Percentiles rank a stretch among this genome's conserved stretches.
Conservation (phyloP, 1,284 basidiomycete genomes). For the Fomitopsis palustris region DNA sequence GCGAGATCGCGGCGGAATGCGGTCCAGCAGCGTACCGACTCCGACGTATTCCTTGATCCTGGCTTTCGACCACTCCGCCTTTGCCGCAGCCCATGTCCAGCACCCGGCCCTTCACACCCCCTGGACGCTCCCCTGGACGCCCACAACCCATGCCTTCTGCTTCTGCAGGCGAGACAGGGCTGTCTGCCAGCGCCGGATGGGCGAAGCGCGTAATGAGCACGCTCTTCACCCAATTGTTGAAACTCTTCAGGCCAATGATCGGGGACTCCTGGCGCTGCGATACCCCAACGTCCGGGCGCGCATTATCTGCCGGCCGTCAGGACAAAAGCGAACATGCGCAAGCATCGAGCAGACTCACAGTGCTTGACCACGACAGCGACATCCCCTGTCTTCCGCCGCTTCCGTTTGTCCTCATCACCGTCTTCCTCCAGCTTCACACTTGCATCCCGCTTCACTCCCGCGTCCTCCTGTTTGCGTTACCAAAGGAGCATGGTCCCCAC, state of each 20-base stretch:
- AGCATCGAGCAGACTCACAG: slow-evolving; percentile 50
- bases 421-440: not conserved
- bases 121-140: slow-evolving; percentile 17
- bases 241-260: slow-evolving; percentile 94
- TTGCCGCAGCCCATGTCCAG: slow-evolving; percentile 98
- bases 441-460: slow-evolving; percentile 11
- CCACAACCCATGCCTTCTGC: slow-evolving; percentile 30
- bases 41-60: slow-evolving; percentile 78
- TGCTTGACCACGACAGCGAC: slow-evolving; percentile 68
- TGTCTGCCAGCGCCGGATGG: slow-evolving; percentile 53
- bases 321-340: not conserved
- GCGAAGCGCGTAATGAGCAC: slow-evolving; percentile 89
- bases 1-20: slow-evolving; percentile 1
- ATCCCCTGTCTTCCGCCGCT: slow-evolving; percentile 57
- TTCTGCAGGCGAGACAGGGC: slow-evolving; percentile 26
- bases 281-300: slow-evolving; percentile 87
- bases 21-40: slow-evolving; percentile 56
- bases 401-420: slow-evolving; percentile 41
- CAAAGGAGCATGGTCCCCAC: slow-evolving; percentile 51
- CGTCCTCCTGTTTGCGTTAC: slow-evolving; percentile 55
- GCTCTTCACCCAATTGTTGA: slow-evolving; percentile 99
- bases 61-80: slow-evolving; percentile 97
- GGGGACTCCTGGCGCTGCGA: slow-evolving; percentile 85
- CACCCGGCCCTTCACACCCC: slow-evolving; percentile 57
- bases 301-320: slow-evolving; percentile 66